phyloP scores from a whole-genome alignment of 2,329 filamentous ascomycete species.

The Monosporascus cannonballus region DNA sequence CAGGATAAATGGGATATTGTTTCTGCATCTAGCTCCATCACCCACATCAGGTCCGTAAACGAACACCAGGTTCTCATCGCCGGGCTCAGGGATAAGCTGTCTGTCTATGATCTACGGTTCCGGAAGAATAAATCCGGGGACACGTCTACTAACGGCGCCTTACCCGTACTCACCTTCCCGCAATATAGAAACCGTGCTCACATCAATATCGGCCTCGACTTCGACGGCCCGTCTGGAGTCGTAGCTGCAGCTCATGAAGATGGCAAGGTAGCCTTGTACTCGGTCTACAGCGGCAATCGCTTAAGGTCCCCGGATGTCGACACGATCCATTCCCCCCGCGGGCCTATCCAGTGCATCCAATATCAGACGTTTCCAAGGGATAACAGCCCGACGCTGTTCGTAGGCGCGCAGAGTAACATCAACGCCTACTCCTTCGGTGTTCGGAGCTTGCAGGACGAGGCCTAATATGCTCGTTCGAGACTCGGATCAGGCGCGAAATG shows the following conservation, averaged over 20 bases:
- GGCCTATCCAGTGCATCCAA: constrained; percentile 36
- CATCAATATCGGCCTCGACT: constrained; percentile 45
- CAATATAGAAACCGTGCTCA: constrained; percentile 44
- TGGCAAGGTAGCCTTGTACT: constrained; percentile 43
- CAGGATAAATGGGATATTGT: constrained; percentile 13
- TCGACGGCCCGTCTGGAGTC: constrained; percentile 38
- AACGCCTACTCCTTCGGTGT: constrained; percentile 39
- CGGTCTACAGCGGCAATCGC: constrained; percentile 36
- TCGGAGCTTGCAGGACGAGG: constrained; percentile 27
- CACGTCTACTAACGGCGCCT: constrained; percentile 11
- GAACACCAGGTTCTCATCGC: constrained; percentile 46
- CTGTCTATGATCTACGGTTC: constrained; percentile 52
- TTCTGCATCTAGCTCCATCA: constrained; percentile 34
- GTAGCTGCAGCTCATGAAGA: constrained; percentile 50
- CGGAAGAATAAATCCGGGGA: neutral
- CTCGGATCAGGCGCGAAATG: too few relatives aligned
- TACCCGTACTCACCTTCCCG: constrained; percentile 41
- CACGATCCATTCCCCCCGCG: constrained; percentile 2
- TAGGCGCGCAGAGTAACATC: constrained; percentile 32
- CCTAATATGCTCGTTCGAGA: constrained; percentile 9
- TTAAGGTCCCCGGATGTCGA: constrained; percentile 24
- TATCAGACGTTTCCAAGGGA: constrained; percentile 42
- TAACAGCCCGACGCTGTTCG: constrained; percentile 39
- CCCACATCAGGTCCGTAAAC: constrained; percentile 44
- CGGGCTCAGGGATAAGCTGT: constrained; percentile 43